Base-by-base conservation (phyloP, 306 rosid species). In the Datisca glomerata region DNA sequence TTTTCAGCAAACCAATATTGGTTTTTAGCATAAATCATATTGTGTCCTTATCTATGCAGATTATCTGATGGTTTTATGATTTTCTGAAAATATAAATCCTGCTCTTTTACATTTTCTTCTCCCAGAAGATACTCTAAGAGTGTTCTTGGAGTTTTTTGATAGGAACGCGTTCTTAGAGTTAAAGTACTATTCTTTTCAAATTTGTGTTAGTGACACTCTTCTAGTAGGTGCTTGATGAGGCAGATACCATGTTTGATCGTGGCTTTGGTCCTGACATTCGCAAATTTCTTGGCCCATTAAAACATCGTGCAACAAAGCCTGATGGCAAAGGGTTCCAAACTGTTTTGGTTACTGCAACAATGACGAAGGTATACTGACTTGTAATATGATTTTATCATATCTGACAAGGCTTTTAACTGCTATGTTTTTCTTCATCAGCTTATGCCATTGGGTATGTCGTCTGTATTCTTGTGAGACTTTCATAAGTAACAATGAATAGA, bases 201-300 rank as follows among this genome's bases (percentile, higher is more conserved):
- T 51, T 62, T 8, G 25, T 55, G 61, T 50, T 8, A 12, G 31
- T 45, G 37, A 18, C 49, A 38, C 55, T 55, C 49, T 24, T 29
- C 58, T 61, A 43, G 59, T 53, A 89, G 98, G 93, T 89, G 41
- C 70, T 89, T 62, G 98, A 89, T 55, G 98, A 89, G 74, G 98
- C 95, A 18, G 95, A 89, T 69, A 84, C 95, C 18, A 89, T 84
- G 98, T 89, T 89, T 70, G 98, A 89, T 75, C 81, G 72, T 42
- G 98, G 95, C 25, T 84, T 89, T 80, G 95, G 95, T 53, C 98
- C 98, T 27, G 98, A 89, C 53, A 89, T 89, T 41, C 81, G 71
- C 56, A 84, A 89, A 69, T 84, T 89, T 61, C 56, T 89, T 21
- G 78, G 43, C 45, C 95, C 98, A 21, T 53, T 84, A 63, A 84